Evolutionary conservation across 441 rosid genomes (phyloP).

Genomic region (Bocquillonia castaneifolia): DNA sequence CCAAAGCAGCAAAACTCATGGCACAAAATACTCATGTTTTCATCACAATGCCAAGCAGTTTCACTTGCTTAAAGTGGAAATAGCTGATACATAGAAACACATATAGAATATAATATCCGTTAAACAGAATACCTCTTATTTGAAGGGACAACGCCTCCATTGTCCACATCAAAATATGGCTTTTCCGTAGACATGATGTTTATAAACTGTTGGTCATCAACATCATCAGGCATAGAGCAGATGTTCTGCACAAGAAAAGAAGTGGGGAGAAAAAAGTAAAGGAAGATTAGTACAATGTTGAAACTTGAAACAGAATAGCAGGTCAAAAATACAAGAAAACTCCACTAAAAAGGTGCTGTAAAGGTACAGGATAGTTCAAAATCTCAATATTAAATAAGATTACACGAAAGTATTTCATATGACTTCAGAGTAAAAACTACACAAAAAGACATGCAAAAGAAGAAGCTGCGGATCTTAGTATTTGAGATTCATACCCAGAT

Average conservation of each 20-base stretch:
- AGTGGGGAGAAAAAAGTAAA: constrained; percentile 9
- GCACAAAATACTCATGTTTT: neutral
- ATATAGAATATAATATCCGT: neutral
- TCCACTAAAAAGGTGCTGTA: neutral
- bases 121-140: constrained; percentile 43
- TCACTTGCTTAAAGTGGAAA: neutral
- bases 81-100: neutral
- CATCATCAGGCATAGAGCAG: constrained; percentile 33
- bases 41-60: neutral
- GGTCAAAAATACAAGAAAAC: neutral
- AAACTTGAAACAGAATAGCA: constrained; percentile 10
- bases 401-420: neutral
- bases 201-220: constrained; percentile 30
- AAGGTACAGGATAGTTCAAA: neutral
- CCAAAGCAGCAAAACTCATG: neutral
- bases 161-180: constrained; percentile 31
- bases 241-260: constrained; percentile 35
- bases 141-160: constrained; percentile 32
- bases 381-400: neutral
- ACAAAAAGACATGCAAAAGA: neutral
- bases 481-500: neutral
- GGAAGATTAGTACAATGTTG: constrained; percentile 9
- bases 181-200: constrained; percentile 24
- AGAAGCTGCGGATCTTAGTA: neutral
- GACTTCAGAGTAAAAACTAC: neutral